Evolutionary conservation across 2,329 filamentous ascomycete species (phyloP), one percentile per base, ranked within the genome.

Genomic region (Kalmusia sp.): DNA sequence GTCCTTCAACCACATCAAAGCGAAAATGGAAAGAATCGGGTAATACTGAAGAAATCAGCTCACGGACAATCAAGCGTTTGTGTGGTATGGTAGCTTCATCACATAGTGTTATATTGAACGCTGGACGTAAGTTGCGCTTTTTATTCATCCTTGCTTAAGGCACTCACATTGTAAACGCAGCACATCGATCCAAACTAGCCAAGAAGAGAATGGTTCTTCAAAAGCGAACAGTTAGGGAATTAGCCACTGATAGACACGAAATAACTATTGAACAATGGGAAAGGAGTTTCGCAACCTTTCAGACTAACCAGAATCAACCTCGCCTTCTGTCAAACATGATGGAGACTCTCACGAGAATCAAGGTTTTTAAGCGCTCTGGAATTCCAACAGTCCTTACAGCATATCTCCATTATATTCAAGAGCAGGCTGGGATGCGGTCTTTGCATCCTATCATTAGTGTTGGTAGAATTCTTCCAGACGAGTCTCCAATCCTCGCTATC

Each of bases 371-470:
- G n/a, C 35, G 15, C 3, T 39, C 46, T 49, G 31, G 2, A 40
- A 14, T 2, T 14, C 11, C 5, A 15, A 24, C 14, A 30, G 21
- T 39, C 15, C 3, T 52, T 2, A 19, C 34, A 12, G 41, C 49
- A 6, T 39, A 52, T 24, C 3, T 52, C 22, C 41, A 25, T 31
- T 28, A 38, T 14, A n/a, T 19, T 9, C 40, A 38, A 33, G 17
- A 14, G 8, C 24, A 19, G 7, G 31, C 21, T 21, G 37, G 49
- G 15, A 17, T 52, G 14, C 21, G 14, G 6, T 15, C 21, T 41
- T 37, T 51, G 14, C 34, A 47, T 22, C 52, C 52, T 48, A 22
- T 38, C 3, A 51, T 55, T 15, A 47, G 40, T 27, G 27, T 55
- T 24, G 52, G 52, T 15, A 51, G 45, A 22, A 51, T 22, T 6